These are phyloP conservation scores for Cotoneaster glaucophyllus DNA, from an alignment of 306 rosid species.

Conservation along the genomic window DNA sequence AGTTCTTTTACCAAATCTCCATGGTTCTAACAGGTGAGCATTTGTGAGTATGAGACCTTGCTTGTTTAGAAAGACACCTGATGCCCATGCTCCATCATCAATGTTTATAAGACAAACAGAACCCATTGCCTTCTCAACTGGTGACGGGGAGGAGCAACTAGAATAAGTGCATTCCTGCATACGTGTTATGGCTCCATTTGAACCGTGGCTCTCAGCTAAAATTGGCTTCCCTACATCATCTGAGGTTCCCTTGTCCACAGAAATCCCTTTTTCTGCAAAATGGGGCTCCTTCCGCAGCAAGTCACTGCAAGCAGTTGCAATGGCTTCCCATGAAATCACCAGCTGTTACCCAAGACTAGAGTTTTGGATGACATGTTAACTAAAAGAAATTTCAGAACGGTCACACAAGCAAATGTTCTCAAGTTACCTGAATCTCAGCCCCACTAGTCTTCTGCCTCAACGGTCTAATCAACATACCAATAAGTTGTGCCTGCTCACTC, in stretches of 20 bases:
- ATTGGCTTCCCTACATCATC: slow-evolving; percentile 25
- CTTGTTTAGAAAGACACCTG: slow-evolving; percentile 70
- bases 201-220: slow-evolving; percentile 10
- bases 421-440: slow-evolving; percentile 84
- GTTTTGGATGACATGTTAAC: slow-evolving; percentile 61
- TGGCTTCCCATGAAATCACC: slow-evolving; percentile 94
- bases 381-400: slow-evolving; percentile 24
- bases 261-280: slow-evolving; percentile 31
- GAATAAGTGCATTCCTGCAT: slow-evolving; percentile 19
- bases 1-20: slow-evolving; percentile 79
- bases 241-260: slow-evolving; percentile 24
- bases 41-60: slow-evolving; percentile 89
- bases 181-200: slow-evolving; percentile 26
- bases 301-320: slow-evolving; percentile 58
- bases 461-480: slow-evolving; percentile 78
- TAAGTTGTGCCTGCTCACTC: slow-evolving; percentile 48
- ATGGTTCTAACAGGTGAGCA: slow-evolving; percentile 88
- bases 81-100: slow-evolving; percentile 91
- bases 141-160: slow-evolving; percentile 30
- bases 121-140: slow-evolving; percentile 66
- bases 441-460: slow-evolving; percentile 75
- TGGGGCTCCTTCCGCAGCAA: slow-evolving; percentile 49
- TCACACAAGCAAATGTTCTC: slow-evolving; percentile 8
- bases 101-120: slow-evolving; percentile 80
- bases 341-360: slow-evolving; percentile 84